phyloP scores from a whole-genome alignment of 2,329 filamentous ascomycete genomes.

The Diaporthe amygdali region DNA sequence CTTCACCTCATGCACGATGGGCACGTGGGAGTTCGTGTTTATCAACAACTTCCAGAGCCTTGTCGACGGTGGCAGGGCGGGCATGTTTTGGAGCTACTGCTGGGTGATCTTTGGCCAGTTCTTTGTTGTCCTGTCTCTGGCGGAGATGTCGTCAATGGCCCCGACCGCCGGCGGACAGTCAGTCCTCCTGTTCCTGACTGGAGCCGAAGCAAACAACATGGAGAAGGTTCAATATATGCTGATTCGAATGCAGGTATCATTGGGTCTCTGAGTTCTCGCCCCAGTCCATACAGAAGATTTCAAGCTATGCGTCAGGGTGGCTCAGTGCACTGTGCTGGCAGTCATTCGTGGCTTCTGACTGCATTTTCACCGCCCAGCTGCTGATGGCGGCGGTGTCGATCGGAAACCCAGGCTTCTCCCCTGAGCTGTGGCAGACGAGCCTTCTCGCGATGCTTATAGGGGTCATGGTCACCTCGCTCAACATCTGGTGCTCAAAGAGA shows the following conservation, averaged over 20 bases:
- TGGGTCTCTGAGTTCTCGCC: constrained; percentile 63
- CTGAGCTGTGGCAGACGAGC: constrained; percentile 32
- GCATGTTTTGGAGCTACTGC: constrained; percentile 1
- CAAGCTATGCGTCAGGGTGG: constrained; percentile 59
- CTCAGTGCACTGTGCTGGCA: constrained; percentile 54
- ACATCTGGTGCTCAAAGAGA: constrained; percentile 49
- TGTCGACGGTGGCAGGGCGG: constrained; percentile 1
- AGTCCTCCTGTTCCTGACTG: background rate
- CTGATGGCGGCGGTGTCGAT: background rate
- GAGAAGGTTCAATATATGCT: background rate
- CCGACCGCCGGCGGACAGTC: constrained; percentile 1
- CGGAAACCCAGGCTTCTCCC: background rate
- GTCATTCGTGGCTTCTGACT: constrained; percentile 37
- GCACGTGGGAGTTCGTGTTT: constrained; percentile 2
- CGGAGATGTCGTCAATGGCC: constrained; percentile 4
- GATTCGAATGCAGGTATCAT: constrained; percentile 46
- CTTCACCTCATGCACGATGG: background rate
- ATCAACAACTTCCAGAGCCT: constrained; percentile 1
- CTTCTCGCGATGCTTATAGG: constrained; percentile 54
- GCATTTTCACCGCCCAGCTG: background rate
- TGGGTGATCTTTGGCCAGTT: constrained; percentile 9
- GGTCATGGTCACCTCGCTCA: constrained; percentile 46
- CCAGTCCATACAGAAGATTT: constrained; percentile 51
- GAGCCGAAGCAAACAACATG: background rate
- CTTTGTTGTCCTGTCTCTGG: constrained; percentile 10